Evolutionary conservation across 176 grass and related monocot species (phyloP), one percentile per base, ranked within the genome.

Genomic region (Musa beccarii): DNA sequence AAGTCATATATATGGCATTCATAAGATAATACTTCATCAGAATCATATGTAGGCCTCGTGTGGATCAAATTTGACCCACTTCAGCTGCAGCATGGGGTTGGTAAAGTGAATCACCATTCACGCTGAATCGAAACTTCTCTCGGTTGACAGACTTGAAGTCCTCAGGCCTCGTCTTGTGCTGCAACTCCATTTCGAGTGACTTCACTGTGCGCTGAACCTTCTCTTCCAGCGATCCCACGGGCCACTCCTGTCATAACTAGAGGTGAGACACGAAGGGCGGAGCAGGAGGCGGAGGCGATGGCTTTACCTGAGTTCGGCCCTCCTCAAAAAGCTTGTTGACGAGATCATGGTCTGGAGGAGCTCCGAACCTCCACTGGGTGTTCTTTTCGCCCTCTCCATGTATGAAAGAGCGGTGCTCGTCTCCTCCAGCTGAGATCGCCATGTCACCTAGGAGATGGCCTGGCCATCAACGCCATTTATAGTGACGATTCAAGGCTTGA

Each of bases 241-340:
- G 59, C 92, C 92, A 96, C n/a, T 10, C 50, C 75, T 77, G 49
- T 14, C 6, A 3, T 0, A 52, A 10, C 52, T 2, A 51, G 2
- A 16, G 17, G 20, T 10, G 1, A 11, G 8, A 21, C 16, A 52
- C 34, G 19, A 59, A 17, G 54, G 54, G 2, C 11, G 11, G 11
- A 59, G 16, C 54, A 59, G 26, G 66, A 68, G 29, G 24, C 9
- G 66, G 65, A 66, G 19, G 11, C 51, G 11, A 20, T 55, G 8
- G 15, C 67, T 13, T 72, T 76, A 89, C 86, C 72, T 86, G 56
- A 7, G 92, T 96, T 63, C 92, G 52, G 28, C 83, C 92, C 3
- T 79, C 92, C 74, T 96, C 89, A 50, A 96, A 96, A 29, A 91
- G 89, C 80, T 85, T 87, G 86, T 96, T 85, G 15, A 92, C 92